Evolutionary conservation across 139 green algal species (phyloP).

Genomic region (Coelastrella sp.): DNA sequence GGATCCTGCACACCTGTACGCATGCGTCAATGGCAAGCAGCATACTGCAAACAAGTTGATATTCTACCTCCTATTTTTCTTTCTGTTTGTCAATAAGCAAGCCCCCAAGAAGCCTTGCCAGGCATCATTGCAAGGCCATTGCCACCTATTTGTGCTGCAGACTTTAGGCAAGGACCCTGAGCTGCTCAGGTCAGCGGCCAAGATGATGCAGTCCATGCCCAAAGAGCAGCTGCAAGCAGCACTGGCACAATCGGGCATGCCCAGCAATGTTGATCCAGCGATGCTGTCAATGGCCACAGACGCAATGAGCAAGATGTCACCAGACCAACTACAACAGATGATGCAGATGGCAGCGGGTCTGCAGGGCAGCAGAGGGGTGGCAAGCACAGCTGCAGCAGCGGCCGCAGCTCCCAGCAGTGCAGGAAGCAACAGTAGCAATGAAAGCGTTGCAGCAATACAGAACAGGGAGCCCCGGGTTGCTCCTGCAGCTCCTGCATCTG

Average conservation of each 20-base stretch:
- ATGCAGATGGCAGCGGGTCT: background rate
- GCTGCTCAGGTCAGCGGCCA: constrained; percentile 32
- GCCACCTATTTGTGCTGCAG: background rate
- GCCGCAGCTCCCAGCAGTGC: background rate
- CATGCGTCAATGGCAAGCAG: no score
- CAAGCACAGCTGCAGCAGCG: constrained; percentile 14
- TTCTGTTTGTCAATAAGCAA: no score
- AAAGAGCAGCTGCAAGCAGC: constrained; percentile 47
- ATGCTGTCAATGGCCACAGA: constrained; percentile 20
- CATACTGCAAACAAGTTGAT: no score
- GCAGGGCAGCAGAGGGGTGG: background rate
- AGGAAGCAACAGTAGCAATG: background rate
- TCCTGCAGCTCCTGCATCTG: background rate
- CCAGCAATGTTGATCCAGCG: background rate
- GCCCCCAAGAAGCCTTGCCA: no score
- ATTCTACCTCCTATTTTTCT: no score
- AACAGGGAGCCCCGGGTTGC: background rate
- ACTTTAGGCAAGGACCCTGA: constrained; percentile 24
- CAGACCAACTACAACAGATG: constrained; percentile 42
- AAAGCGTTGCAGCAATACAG: background rate
- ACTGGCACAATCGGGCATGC: constrained; percentile 40
- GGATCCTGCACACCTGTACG: no score
- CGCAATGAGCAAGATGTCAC: constrained; percentile 13
- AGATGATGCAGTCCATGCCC: constrained; percentile 44
- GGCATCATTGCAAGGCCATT: background rate